phyloP scores from a whole-genome alignment of 805 yeast species.

The Sugiyamaella mastotermitis region DNA sequence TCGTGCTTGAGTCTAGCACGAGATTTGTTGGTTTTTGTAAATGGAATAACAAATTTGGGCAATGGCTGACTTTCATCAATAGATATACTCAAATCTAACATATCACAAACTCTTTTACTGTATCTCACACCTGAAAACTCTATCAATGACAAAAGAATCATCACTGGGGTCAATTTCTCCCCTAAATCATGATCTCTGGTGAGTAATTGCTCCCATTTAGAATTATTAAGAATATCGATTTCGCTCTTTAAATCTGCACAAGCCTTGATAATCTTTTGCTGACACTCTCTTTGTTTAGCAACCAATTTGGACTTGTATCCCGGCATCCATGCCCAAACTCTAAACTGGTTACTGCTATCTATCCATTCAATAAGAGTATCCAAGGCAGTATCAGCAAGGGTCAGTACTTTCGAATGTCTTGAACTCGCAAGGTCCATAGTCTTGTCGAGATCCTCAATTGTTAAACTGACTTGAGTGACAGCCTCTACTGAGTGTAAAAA shows the following conservation, averaged over 20 bases:
- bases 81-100: slow-evolving; percentile 9
- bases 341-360: slow-evolving; percentile 8
- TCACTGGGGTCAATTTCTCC: slow-evolving; percentile 8
- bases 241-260: slow-evolving; percentile 8
- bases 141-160: slow-evolving; percentile 16
- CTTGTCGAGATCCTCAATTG: slow-evolving; percentile 12
- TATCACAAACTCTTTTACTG: slow-evolving; percentile 1
- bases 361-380: slow-evolving; percentile 10
- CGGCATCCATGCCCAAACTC: slow-evolving; percentile 1
- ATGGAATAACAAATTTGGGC: slow-evolving; percentile 16
- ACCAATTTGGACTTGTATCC: slow-evolving; percentile 5
- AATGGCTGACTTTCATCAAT: slow-evolving; percentile 17
- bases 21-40: slow-evolving; percentile 8
- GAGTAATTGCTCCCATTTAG: slow-evolving; percentile 4
- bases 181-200: slow-evolving; percentile 2
- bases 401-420: background rate
- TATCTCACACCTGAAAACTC: slow-evolving; percentile 15
- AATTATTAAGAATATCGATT: slow-evolving; percentile 1
- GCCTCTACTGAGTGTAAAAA: too few species aligned
- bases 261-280: slow-evolving; percentile 6
- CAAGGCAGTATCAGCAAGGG: slow-evolving; percentile 3
- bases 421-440: slow-evolving; percentile 4
- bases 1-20: slow-evolving; percentile 3
- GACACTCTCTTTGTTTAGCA: slow-evolving; percentile 8
- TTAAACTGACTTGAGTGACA: slow-evolving; percentile 1